Conservation (phyloP, 23 red algal species). For the Gracilaria gracilis region DNA sequence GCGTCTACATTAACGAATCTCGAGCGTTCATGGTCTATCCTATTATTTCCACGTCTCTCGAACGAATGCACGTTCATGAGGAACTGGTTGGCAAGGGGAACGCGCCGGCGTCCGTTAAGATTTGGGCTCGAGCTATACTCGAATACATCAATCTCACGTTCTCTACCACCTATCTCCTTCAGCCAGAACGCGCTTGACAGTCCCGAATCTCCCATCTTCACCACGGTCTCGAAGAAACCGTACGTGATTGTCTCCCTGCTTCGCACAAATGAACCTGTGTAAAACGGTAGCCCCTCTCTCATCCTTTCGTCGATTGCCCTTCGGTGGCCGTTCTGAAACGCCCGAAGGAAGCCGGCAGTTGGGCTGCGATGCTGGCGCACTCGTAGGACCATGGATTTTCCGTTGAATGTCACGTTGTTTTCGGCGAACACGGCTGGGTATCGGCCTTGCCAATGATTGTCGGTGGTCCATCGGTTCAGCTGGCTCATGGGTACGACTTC, state of each 20-base stretch:
- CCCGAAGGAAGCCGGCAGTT: too few species aligned
- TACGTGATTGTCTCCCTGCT: constrained; percentile 6
- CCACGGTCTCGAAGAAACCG: constrained; percentile 3
- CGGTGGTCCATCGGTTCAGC: neutral
- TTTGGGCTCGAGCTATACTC: neutral
- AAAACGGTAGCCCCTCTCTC: neutral
- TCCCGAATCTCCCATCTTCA: neutral
- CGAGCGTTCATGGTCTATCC: neutral
- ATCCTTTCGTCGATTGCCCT: too few species aligned
- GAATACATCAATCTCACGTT: constrained; percentile 38
- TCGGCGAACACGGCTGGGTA: constrained; percentile 3
- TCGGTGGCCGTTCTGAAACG: too few species aligned
- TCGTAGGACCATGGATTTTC: too few species aligned
- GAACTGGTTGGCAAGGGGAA: neutral
- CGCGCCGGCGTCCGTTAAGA: neutral
- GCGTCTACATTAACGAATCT: too few species aligned
- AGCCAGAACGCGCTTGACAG: constrained; percentile 33
- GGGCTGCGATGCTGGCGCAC: too few species aligned
- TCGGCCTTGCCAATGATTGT: constrained; percentile 2
- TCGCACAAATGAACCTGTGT: neutral
- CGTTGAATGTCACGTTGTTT: neutral
- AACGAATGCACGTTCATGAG: constrained; percentile 26
- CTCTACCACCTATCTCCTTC: constrained; percentile 10
- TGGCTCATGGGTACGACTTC: neutral
- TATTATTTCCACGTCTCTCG: neutral